Conservation (phyloP, 768 basidiomycete species). For the Macrolepiota albuminosa region DNA sequence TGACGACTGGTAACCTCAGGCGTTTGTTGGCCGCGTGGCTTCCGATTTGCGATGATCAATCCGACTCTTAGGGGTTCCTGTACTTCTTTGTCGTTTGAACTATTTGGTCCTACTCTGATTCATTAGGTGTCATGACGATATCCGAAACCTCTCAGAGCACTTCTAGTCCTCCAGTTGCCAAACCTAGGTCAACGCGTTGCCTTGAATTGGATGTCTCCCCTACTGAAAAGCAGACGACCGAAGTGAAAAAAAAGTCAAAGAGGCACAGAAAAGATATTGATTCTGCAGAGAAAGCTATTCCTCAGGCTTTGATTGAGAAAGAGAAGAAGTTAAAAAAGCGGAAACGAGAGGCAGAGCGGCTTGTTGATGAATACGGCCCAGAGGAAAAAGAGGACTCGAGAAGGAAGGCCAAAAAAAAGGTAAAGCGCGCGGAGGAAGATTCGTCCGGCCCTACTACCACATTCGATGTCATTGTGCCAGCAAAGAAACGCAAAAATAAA, state of each 20-base stretch:
- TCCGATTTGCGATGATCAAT: slow-evolving; percentile 1
- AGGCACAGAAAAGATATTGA: background rate
- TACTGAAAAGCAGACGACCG: background rate
- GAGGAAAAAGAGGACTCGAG: slow-evolving; percentile 5
- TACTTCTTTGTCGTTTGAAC: background rate
- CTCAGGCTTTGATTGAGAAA: background rate
- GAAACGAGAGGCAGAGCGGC: slow-evolving; percentile 13
- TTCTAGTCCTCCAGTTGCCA: slow-evolving; percentile 4
- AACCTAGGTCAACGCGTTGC: background rate
- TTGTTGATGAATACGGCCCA: background rate
- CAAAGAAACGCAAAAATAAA: slow-evolving; percentile 37
- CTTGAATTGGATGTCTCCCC: background rate
- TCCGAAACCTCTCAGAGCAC: background rate
- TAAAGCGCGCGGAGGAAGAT: slow-evolving; percentile 5
- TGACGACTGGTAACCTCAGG: background rate
- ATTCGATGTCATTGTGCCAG: slow-evolving; percentile 3
- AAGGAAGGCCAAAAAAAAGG: slow-evolving; percentile 17
- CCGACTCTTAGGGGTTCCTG: background rate
- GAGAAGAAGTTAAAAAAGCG: slow-evolving; percentile 20
- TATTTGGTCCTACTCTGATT: background rate
- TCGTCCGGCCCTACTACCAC: slow-evolving; percentile 3
- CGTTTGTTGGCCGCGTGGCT: no score
- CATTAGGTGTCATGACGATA: background rate
- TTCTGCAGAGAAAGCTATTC: background rate
- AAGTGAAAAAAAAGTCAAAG: slow-evolving; percentile 5